These are phyloP conservation scores for Citrus hindsii DNA, from an alignment of 345 rosid species.

Conservation along the genomic window DNA sequence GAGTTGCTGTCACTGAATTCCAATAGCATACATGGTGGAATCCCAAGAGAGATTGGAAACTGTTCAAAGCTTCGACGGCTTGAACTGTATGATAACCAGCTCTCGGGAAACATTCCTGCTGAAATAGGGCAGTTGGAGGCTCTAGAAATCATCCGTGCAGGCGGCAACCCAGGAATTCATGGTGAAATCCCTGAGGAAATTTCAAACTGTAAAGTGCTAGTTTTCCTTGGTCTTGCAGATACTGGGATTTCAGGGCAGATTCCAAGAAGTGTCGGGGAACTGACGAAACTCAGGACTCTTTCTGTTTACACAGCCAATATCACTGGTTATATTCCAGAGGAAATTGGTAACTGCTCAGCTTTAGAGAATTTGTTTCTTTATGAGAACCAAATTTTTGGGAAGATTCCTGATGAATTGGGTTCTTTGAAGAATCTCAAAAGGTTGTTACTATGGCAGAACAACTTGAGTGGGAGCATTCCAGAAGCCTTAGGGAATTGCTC, in stretches of 20 bases:
- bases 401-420: slow-evolving; percentile 51
- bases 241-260: slow-evolving; percentile 56
- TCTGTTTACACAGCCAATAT: slow-evolving; percentile 63
- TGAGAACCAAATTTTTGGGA: slow-evolving; percentile 49
- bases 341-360: slow-evolving; percentile 52
- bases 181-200: slow-evolving; percentile 62
- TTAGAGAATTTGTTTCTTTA: slow-evolving; percentile 58
- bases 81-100: slow-evolving; percentile 58
- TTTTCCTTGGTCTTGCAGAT: slow-evolving; percentile 62
- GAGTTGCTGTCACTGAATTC: slow-evolving; percentile 43
- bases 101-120: slow-evolving; percentile 50
- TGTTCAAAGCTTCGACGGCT: slow-evolving; percentile 45
- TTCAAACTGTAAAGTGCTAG: slow-evolving; percentile 44
- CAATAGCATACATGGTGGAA: slow-evolving; percentile 37
- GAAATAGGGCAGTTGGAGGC: slow-evolving; percentile 42
- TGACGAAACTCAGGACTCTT: slow-evolving; percentile 52
- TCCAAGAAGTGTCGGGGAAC: slow-evolving; percentile 50
- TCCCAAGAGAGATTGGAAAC: slow-evolving; percentile 52
- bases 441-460: slow-evolving; percentile 63
- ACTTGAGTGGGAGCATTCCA: slow-evolving; percentile 49
- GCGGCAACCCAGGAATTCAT: slow-evolving; percentile 55
- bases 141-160: slow-evolving; percentile 53
- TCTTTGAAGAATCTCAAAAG: slow-evolving; percentile 45
- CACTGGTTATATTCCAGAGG: slow-evolving; percentile 50
- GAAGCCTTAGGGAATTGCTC: slow-evolving; percentile 42